Conservation (phyloP, 208 protist species). For the Tritrichomonas foetus region DNA sequence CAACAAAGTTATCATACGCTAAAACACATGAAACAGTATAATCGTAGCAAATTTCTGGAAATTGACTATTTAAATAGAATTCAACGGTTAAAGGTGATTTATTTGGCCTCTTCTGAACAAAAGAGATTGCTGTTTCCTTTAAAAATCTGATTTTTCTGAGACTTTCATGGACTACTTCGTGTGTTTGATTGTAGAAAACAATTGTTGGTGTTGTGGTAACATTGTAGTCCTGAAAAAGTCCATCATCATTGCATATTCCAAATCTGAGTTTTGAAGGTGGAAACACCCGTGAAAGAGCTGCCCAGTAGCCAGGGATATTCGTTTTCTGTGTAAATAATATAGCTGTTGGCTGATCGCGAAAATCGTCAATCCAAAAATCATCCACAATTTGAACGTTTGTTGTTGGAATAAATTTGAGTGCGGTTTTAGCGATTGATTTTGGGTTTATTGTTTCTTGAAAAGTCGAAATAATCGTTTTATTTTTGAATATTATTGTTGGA, state of each 20-base stretch:
- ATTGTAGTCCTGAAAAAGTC: not conserved
- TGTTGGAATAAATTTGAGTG: not conserved
- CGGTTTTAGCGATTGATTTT: not conserved
- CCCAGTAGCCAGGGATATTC: not conserved
- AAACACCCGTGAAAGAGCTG: not conserved
- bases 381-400: not conserved
- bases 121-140: not conserved
- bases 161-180: not conserved
- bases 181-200: not conserved
- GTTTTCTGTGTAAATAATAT: constrained; percentile 23
- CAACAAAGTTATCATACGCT: not conserved
- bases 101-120: not conserved
- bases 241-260: constrained; percentile 38
- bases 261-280: not conserved
- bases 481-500: constrained; percentile 20
- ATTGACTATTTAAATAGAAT: constrained; percentile 14
- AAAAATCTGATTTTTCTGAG: not conserved
- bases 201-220: not conserved
- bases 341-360: not conserved
- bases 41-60: constrained; percentile 22
- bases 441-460: not conserved
- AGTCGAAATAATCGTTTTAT: not conserved
- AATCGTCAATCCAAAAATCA: constrained; percentile 37
- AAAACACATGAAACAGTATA: not conserved
- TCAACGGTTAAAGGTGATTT: not conserved